phyloP scores from a whole-genome alignment of 2,329 filamentous ascomycete species.

The Didymella lethalis region DNA sequence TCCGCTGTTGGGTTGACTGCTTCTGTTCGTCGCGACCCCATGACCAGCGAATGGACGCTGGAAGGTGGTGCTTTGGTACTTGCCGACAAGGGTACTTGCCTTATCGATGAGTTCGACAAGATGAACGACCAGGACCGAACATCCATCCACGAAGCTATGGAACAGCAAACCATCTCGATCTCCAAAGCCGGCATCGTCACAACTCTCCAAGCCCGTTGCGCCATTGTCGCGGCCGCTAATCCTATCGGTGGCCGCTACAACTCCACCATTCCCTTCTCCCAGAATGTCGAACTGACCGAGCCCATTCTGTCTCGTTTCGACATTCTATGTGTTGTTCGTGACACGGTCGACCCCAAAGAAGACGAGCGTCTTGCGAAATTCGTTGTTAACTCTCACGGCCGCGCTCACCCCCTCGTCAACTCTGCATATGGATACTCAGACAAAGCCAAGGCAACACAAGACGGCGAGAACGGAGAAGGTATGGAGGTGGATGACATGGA shows the following conservation, averaged over 20 bases:
- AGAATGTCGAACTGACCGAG: constrained; percentile 96
- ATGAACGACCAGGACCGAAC: constrained; percentile 99
- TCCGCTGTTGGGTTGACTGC: constrained; percentile 97
- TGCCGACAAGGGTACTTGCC: constrained; percentile 90
- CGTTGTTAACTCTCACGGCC: constrained; percentile 91
- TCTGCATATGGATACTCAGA: constrained; percentile 45
- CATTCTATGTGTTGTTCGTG: constrained; percentile 93
- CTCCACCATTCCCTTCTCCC: constrained; percentile 90
- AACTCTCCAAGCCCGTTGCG: constrained; percentile 92
- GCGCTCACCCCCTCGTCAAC: constrained; percentile 74
- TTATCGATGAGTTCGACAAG: constrained; percentile 99
- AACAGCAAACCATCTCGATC: constrained; percentile 99
- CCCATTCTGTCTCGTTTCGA: constrained; percentile 98
- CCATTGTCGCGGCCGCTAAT: constrained; percentile 95
- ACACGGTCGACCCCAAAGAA: constrained; percentile 90
- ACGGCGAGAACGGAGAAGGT: constrained; percentile 56
- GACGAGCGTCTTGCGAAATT: constrained; percentile 94
- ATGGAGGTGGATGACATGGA: constrained; percentile 62
- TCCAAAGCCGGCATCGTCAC: constrained; percentile 99
- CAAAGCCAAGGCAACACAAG: constrained; percentile 32
- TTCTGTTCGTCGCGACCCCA: constrained; percentile 90
- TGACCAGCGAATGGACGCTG: constrained; percentile 96
- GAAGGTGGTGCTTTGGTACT: constrained; percentile 95
- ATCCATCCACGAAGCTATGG: constrained; percentile 99
- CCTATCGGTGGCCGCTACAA: constrained; percentile 97